Percentiles rank a stretch among this genome's conserved stretches.
Evolutionary conservation across 805 yeast genomes (phyloP).

Genomic region (Candida easanensis): DNA sequence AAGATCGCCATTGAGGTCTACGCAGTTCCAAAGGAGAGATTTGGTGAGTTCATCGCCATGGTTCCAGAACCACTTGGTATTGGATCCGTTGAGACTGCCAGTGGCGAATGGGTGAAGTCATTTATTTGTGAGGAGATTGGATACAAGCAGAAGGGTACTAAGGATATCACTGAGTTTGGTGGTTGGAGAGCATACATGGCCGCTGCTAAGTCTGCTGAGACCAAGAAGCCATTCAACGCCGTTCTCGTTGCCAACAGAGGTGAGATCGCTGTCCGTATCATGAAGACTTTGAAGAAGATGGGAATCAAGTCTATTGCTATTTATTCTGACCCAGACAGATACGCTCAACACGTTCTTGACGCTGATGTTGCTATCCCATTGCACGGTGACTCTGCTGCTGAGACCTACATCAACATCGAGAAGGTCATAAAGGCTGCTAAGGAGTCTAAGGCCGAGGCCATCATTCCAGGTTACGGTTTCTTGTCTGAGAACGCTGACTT

Average conservation of each 20-base stretch:
- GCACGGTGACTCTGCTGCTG: constrained; percentile 82
- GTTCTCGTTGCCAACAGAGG: constrained; percentile 98
- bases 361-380: constrained; percentile 84
- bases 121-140: constrained; percentile 94
- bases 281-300: constrained; percentile 79
- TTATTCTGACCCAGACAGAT: constrained; percentile 86
- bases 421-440: constrained; percentile 87
- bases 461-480: constrained; percentile 97
- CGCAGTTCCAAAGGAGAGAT: constrained; percentile 70
- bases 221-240: constrained; percentile 62
- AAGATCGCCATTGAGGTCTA: constrained; percentile 77
- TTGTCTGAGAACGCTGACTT: constrained; percentile 95
- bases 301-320: constrained; percentile 81
- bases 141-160: constrained; percentile 65
- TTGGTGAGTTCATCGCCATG: constrained; percentile 82
- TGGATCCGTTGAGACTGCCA: constrained; percentile 81
- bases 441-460: constrained; percentile 84
- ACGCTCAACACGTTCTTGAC: constrained; percentile 77
- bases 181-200: constrained; percentile 76
- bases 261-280: constrained; percentile 94
- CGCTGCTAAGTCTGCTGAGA: constrained; percentile 30
- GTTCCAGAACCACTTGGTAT: constrained; percentile 96
- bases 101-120: constrained; percentile 85
- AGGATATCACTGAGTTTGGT: constrained; percentile 81
- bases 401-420: constrained; percentile 83